Evolutionary conservation across 1,284 basidiomycete genomes (phyloP).

Genomic region (Leccinum pachyderme): DNA sequence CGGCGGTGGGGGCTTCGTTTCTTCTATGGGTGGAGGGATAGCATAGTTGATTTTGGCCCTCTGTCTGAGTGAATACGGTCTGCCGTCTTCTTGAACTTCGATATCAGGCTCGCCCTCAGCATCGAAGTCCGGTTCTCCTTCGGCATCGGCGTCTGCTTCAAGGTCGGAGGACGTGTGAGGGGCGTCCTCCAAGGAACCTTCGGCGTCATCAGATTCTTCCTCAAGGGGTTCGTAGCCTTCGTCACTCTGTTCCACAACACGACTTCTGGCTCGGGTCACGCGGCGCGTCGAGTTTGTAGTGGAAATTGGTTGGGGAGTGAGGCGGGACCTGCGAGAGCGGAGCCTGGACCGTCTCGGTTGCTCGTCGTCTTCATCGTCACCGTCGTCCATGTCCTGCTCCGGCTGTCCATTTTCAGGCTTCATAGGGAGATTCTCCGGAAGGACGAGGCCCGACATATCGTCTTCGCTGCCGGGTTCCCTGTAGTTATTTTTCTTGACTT

Average conservation of each 20-base stretch:
- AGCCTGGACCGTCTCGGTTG: slow-evolving; percentile 24
- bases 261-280: slow-evolving; percentile 33
- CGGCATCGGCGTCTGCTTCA: slow-evolving; percentile 38
- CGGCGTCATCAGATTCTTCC: slow-evolving; percentile 50
- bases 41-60: slow-evolving; percentile 72
- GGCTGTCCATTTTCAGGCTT: slow-evolving; percentile 28
- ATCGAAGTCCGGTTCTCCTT: slow-evolving; percentile 34
- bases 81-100: slow-evolving; percentile 46
- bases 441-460: slow-evolving; percentile 20
- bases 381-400: slow-evolving; percentile 20
- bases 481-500: slow-evolving; percentile 44
- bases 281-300: slow-evolving; percentile 21
- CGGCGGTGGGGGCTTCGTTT: slow-evolving; percentile 48
- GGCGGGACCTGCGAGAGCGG: slow-evolving; percentile 23
- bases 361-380: slow-evolving; percentile 38
- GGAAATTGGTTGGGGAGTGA: slow-evolving; percentile 29
- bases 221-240: slow-evolving; percentile 51
- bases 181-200: slow-evolving; percentile 57
- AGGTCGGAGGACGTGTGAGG: slow-evolving; percentile 48
- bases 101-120: slow-evolving; percentile 37
- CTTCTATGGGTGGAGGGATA: slow-evolving; percentile 73
- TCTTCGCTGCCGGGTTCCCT: slow-evolving; percentile 51
- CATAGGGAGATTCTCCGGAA: slow-evolving; percentile 10
- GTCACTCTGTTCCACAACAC: slow-evolving; percentile 42
- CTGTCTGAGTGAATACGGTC: slow-evolving; percentile 62